Evolutionary conservation across 108 stramenopile species (phyloP).

Genomic region (Nitzschia sp.): DNA sequence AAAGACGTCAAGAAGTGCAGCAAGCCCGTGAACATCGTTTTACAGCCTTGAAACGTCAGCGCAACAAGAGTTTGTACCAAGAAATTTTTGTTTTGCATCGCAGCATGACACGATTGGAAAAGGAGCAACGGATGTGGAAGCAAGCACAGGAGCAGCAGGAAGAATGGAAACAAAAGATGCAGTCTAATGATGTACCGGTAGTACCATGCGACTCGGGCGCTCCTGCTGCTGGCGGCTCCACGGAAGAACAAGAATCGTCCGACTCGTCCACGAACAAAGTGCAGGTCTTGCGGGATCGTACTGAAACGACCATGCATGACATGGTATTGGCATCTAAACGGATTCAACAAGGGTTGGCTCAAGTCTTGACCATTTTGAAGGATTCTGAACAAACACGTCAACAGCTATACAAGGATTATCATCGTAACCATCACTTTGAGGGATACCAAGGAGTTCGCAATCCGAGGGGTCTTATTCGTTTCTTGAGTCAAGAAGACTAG

Average conservation of each 20-base stretch:
- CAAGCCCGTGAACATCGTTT: conserved; percentile 3
- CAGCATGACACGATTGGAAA: conserved; percentile 39
- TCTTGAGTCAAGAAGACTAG: conserved; percentile 38
- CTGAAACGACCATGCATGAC: conserved; percentile 35
- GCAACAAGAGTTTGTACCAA: conserved; percentile 44
- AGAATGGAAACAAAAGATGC: conserved; percentile 8
- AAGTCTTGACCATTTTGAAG: conserved; percentile 18
- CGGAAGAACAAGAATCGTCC: not conserved
- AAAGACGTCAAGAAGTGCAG: conserved; percentile 12
- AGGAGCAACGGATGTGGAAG: conserved; percentile 47
- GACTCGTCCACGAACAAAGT: conserved; percentile 5
- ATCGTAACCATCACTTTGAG: conserved; percentile 43
- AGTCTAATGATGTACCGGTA: not conserved
- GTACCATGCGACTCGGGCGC: not conserved
- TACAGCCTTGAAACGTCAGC: conserved; percentile 15
- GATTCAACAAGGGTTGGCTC: conserved; percentile 34
- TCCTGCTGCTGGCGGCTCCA: conserved; percentile 3
- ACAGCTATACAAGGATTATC: conserved; percentile 47
- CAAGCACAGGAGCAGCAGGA: conserved; percentile 31
- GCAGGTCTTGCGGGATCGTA: conserved; percentile 13
- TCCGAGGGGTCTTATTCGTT: conserved; percentile 46
- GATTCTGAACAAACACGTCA: conserved; percentile 29
- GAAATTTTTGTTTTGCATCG: conserved; percentile 54
- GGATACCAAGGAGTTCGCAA: conserved; percentile 44
- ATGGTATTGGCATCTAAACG: conserved; percentile 41